Conservation (phyloP, 1,284 basidiomycete species). For the Chondrostereum purpureum region DNA sequence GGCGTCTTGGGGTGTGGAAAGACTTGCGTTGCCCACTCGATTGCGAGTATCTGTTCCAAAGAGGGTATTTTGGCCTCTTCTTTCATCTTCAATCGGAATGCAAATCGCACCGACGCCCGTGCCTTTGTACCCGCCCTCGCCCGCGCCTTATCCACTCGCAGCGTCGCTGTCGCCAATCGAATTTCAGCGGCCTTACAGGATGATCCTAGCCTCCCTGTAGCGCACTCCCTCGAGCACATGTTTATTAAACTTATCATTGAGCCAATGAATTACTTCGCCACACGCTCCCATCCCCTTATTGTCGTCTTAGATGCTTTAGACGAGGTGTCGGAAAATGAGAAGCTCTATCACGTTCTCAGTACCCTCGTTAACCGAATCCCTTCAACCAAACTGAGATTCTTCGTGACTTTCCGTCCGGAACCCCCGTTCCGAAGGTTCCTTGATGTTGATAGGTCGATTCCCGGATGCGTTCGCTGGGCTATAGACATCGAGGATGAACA, state of each 20-base stretch:
- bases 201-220: not conserved
- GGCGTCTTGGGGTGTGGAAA: not conserved
- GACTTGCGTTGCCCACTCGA: not conserved
- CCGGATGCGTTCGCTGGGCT: not conserved
- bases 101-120: not conserved
- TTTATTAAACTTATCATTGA: slow-evolving; percentile 1
- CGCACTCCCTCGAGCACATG: not conserved
- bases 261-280: no score
- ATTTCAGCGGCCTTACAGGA: not conserved
- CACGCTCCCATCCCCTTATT: not conserved
- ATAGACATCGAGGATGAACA: not conserved
- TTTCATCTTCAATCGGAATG: not conserved
- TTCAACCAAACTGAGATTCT: slow-evolving; percentile 3
- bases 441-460: not conserved
- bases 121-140: not conserved
- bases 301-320: slow-evolving; percentile 1
- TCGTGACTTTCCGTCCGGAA: not conserved
- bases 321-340: not conserved
- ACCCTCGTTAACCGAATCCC: not conserved
- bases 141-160: not conserved
- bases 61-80: not conserved
- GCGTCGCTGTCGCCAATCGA: not conserved
- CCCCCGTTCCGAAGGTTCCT: not conserved
- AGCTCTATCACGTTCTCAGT: not conserved
- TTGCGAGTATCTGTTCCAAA: not conserved